A percentile compares a stretch with the other conserved stretches of the same genome.
Evolutionary conservation across 768 basidiomycete genomes (phyloP).

Genomic region (Aureoboletus auriporus): DNA sequence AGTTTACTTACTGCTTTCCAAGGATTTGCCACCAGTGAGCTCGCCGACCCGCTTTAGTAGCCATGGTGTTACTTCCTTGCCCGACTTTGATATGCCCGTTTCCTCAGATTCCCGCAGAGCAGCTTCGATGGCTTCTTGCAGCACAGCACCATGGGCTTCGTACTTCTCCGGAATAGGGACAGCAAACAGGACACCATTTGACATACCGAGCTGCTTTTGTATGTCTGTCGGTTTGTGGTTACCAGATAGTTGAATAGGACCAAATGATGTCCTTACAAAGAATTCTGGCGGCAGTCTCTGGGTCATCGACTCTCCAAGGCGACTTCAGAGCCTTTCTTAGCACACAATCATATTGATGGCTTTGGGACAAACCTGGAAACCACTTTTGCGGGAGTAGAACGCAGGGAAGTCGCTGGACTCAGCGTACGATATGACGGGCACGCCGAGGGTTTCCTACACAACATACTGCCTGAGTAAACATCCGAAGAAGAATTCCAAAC

Average conservation of each 20-base stretch:
- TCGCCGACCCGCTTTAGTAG: constrained; percentile 78
- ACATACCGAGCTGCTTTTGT: constrained; percentile 65
- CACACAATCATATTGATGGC: not conserved
- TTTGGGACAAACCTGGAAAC: constrained; percentile 50
- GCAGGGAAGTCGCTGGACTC: constrained; percentile 84
- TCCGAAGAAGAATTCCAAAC: not conserved
- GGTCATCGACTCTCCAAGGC: constrained; percentile 71
- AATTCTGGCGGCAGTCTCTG: constrained; percentile 64
- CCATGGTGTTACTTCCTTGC: constrained; percentile 96
- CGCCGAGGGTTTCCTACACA: constrained; percentile 89
- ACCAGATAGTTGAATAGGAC: not conserved
- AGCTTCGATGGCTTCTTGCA: constrained; percentile 78
- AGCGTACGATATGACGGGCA: constrained; percentile 82
- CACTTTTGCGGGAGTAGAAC: constrained; percentile 84
- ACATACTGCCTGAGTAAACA: not conserved
- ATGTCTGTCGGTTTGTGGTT: constrained; percentile 43
- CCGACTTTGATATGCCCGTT: constrained; percentile 71
- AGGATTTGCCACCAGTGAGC: constrained; percentile 70
- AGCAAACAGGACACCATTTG: constrained; percentile 77
- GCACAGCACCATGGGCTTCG: constrained; percentile 56
- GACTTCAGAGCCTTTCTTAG: constrained; percentile 42
- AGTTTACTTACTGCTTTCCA: constrained; percentile 58
- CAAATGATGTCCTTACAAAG: constrained; percentile 52
- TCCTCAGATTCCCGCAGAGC: constrained; percentile 82
- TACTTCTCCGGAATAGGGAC: constrained; percentile 85